A percentile compares a stretch with the other conserved stretches of the same genome.
These are phyloP conservation scores for Teunomyces pallodes DNA, from an alignment of 805 yeast genomes.

Conservation along the genomic window DNA sequence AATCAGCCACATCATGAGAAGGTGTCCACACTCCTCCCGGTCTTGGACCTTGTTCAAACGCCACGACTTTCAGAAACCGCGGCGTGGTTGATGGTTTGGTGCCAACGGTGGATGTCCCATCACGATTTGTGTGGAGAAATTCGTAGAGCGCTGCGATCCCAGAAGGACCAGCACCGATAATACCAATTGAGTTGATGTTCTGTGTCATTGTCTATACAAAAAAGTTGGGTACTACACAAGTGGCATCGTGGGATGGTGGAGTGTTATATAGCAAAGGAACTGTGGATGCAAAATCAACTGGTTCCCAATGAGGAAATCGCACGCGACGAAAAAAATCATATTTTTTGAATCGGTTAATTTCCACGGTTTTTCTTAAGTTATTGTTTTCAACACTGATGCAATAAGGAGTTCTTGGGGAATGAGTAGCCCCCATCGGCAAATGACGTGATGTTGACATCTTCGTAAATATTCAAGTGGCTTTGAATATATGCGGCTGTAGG, in stretches of 20 bases:
- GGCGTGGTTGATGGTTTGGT: conserved; percentile 13
- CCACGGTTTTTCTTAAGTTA: no score
- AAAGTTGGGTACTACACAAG: no score
- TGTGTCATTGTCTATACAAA: neutral
- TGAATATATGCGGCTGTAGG: conserved; percentile 87
- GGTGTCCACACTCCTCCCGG: conserved; percentile 50
- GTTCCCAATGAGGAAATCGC: neutral
- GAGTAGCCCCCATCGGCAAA: conserved; percentile 76
- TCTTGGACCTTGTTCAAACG: conserved; percentile 41
- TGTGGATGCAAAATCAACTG: neutral
- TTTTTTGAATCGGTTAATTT: no score
- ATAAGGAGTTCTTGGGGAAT: conserved; percentile 38
- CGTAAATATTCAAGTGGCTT: conserved; percentile 65
- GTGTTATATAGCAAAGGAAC: neutral
- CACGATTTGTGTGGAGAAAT: conserved; percentile 16
- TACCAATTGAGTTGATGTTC: conserved; percentile 46
- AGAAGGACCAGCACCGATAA: conserved; percentile 80
- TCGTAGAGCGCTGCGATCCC: conserved; percentile 31
- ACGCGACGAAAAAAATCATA: neutral
- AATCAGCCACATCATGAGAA: conserved; percentile 14
- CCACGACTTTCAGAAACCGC: conserved; percentile 34
- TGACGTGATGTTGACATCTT: conserved; percentile 62
- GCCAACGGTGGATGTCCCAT: conserved; percentile 22
- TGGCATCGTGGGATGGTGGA: neutral
- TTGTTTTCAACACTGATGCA: conserved; percentile 2